phyloP scores from a whole-genome alignment of 2,329 filamentous ascomycete genomes.

The Zasmidium citrigriseum region DNA sequence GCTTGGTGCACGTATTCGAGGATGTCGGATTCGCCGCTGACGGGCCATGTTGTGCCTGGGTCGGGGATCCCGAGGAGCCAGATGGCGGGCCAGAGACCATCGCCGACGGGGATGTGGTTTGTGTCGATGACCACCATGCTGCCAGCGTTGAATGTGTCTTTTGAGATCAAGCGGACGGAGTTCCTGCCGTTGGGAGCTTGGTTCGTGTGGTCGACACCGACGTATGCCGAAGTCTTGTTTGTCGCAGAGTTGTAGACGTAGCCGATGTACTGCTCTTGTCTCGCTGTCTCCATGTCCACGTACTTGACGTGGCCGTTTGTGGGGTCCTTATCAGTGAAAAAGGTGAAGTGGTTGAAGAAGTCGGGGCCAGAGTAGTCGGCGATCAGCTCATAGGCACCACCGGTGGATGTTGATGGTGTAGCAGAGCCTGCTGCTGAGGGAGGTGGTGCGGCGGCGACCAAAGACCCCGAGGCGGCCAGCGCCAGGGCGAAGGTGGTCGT shows the following conservation, averaged over 20 bases:
- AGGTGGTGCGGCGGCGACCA: neutral
- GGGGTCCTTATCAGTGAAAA: conserved; percentile 46
- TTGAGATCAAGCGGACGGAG: conserved; percentile 51
- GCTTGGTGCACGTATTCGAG: conserved; percentile 50
- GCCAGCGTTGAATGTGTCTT: conserved; percentile 48
- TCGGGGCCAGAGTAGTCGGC: conserved; percentile 33
- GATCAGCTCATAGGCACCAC: conserved; percentile 28
- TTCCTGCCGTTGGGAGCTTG: conserved; percentile 41
- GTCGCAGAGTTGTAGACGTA: conserved; percentile 41
- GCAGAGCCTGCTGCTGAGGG: too few relatives aligned
- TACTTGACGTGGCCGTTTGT: conserved; percentile 42
- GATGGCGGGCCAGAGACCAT: conserved; percentile 55
- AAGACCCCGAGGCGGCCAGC: conserved; percentile 17
- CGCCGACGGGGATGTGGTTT: conserved; percentile 53
- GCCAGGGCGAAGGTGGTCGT: conserved; percentile 6
- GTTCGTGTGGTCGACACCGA: conserved; percentile 48
- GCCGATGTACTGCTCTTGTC: conserved; percentile 40
- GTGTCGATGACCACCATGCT: conserved; percentile 54
- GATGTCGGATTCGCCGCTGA: conserved; percentile 51
- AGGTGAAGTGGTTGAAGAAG: conserved; percentile 49
- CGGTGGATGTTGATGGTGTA: too few relatives aligned
- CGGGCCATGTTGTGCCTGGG: conserved; percentile 43
- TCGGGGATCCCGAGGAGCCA: conserved; percentile 39
- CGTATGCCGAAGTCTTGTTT: conserved; percentile 39
- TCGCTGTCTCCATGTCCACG: conserved; percentile 29